phyloP scores from a whole-genome alignment of 1,139 yeast genomes.

The Debaryomyces fabryi region DNA sequence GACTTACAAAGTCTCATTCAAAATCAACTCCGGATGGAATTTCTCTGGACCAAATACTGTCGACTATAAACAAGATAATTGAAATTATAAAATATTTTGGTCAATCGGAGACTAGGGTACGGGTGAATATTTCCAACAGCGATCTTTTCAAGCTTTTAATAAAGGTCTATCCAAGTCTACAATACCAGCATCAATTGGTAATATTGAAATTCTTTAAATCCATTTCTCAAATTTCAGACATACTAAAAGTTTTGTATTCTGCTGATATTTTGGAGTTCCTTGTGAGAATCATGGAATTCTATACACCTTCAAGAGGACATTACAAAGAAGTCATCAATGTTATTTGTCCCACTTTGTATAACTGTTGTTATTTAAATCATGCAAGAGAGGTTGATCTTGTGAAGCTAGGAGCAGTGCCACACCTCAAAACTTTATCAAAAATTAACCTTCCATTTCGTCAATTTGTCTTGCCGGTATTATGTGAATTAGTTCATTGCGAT shows the following conservation, averaged over 20 bases:
- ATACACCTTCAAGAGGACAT: conserved; percentile 28
- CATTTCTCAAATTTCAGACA: conserved; percentile 43
- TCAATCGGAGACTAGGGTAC: conserved; percentile 47
- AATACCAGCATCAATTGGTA: conserved; percentile 35
- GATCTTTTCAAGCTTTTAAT: conserved; percentile 51
- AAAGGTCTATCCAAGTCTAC: conserved; percentile 38
- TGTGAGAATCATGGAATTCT: conserved; percentile 31
- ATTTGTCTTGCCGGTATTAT: conserved; percentile 61
- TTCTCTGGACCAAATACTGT: conserved; percentile 26
- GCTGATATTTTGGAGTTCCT: conserved; percentile 50
- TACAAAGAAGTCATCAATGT: conserved; percentile 48
- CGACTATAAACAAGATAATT: conserved; percentile 39
- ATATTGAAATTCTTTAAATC: conserved; percentile 47
- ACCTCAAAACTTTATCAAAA: conserved; percentile 47
- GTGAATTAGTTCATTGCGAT: conserved; percentile 61
- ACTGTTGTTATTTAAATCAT: conserved; percentile 61
- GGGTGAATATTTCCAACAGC: conserved; percentile 41
- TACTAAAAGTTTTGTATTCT: conserved; percentile 35
- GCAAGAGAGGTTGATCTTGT: conserved; percentile 56
- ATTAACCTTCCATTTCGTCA: conserved; percentile 58
- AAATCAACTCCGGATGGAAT: conserved; percentile 14
- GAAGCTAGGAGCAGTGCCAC: conserved; percentile 54
- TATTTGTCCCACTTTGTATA: conserved; percentile 50
- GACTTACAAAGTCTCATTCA: conserved; percentile 24
- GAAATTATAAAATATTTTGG: conserved; percentile 45